Conservation (phyloP, 306 rosid species). For the Argentina anserina region DNA sequence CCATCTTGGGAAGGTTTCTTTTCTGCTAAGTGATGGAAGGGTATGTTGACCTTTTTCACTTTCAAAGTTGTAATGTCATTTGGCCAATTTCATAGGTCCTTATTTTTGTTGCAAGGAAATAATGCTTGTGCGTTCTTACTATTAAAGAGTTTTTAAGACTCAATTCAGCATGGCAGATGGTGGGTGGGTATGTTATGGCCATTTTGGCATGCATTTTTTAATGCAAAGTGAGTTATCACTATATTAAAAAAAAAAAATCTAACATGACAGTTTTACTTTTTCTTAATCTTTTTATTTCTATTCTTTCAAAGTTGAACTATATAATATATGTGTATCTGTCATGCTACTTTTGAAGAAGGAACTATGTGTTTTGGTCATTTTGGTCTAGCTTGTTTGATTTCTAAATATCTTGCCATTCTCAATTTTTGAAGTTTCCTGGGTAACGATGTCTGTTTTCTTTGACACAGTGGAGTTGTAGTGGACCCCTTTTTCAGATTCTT, state of each 20-base stretch:
- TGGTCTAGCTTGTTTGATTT: background rate
- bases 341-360: background rate
- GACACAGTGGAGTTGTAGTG: constrained; percentile 77
- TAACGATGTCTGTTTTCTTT: constrained; percentile 12
- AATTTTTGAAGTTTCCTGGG: background rate
- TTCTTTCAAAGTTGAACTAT: background rate
- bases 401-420: background rate
- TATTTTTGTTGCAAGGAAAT: background rate
- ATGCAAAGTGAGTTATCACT: no score
- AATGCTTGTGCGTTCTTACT: background rate
- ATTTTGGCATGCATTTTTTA: no score
- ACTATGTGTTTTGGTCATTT: background rate
- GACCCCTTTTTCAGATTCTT: constrained; percentile 75
- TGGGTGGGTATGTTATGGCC: no score
- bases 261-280: no score
- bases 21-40: constrained; percentile 88
- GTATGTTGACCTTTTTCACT: constrained; percentile 39
- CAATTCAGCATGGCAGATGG: background rate
- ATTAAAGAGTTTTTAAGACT: background rate
- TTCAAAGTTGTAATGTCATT: background rate
- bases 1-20: constrained; percentile 56
- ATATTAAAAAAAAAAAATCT: no score
- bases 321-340: background rate
- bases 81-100: background rate
- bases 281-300: background rate